Evolutionary conservation across 208 protist genomes (phyloP), one percentile per base, ranked within the genome.

Genomic region (Trypanosoma theileri): DNA sequence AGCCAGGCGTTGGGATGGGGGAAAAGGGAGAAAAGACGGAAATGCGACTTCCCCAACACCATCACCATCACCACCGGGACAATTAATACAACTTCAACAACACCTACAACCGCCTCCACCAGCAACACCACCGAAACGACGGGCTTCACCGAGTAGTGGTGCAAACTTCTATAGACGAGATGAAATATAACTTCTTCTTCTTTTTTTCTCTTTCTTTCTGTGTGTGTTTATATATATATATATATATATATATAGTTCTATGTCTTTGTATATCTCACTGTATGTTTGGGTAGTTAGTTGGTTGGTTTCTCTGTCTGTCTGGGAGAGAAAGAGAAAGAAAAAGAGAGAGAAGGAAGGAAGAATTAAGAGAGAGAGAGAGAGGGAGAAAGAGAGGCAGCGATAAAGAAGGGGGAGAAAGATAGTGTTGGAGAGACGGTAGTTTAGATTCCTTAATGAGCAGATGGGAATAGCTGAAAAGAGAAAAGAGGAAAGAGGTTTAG

Each of bases 71-170:
- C 4, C 1, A 35, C 6, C 28, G 6, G 28, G 6, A 35, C 28
- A 35, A 35, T 6, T 8, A 35, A 1, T 8, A 35, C 1, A 35
- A 35, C 28, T 8, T 8, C 28, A 35, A 6, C 28, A 35, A 35
- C 28, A 24, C n/a, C 68, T 6, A 35, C 68, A 35, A 19, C 68
- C 55, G 10, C 59, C 68, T 11, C 61, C 45, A 14, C 28, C 67
- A 61, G 9, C 16, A 22, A 13, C 35, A 24, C 61, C 13, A 17
- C 9, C 12, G 9, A 16, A 45, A 55, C 13, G 28, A 45, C 28
- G 48, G 12, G 24, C 19, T 4, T 9, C 26, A 13, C 12, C 7
- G 13, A 22, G 4, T 24, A 22, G 57, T n/a, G 0, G 0, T 8
- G 17, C 13, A 40, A 3, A 7, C 0, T 1, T 17, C 55, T 21